Conservation (phyloP, 257 asterid genomes). For the Nicotiana benthamiana region DNA sequence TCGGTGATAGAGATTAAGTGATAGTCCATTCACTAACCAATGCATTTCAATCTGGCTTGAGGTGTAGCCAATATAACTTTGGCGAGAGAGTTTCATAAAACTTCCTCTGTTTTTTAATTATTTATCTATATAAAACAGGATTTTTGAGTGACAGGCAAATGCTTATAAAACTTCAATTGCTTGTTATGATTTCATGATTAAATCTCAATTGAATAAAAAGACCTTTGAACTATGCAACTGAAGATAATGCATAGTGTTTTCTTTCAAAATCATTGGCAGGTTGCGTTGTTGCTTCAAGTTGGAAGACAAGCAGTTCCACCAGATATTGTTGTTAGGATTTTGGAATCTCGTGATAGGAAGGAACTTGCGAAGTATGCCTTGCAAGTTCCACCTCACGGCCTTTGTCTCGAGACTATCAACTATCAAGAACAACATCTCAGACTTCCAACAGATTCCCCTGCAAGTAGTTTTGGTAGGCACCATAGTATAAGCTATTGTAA, state of each 20-base stretch:
- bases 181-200: background rate
- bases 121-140: background rate
- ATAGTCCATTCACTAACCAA: background rate
- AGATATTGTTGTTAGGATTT: slow-evolving; percentile 49
- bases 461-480: slow-evolving; percentile 53
- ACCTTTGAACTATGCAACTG: background rate
- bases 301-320: slow-evolving; percentile 78
- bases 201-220: background rate
- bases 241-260: background rate
- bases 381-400: slow-evolving; percentile 73
- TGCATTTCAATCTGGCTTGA: background rate
- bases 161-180: background rate
- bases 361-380: slow-evolving; percentile 68
- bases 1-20: background rate
- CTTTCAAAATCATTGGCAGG: slow-evolving; percentile 29
- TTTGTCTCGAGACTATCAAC: slow-evolving; percentile 41
- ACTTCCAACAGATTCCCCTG: slow-evolving; percentile 40
- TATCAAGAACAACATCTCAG: slow-evolving; percentile 64
- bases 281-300: slow-evolving; percentile 79
- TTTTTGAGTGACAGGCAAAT: background rate
- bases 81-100: background rate
- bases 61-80: background rate
- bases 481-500: slow-evolving; percentile 52
- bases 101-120: background rate
- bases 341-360: slow-evolving; percentile 68